Base-by-base conservation (phyloP, 2,329 filamentous ascomycete genomes). In the Curvularia hawaiiensis region DNA sequence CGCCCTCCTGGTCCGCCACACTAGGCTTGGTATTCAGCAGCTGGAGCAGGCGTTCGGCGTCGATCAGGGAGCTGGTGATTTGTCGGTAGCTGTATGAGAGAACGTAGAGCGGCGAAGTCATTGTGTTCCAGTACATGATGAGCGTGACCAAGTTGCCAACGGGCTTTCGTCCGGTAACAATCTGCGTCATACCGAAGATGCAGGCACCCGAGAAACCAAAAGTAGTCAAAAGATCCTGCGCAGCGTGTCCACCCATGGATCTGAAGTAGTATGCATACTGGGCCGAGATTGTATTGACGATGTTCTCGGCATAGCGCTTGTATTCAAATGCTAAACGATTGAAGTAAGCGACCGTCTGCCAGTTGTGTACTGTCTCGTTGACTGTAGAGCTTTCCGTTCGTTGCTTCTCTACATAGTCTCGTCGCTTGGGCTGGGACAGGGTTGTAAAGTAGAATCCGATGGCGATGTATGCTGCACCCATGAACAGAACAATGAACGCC, bases 121-220 rank as follows among this genome's bases (percentile, higher is more conserved):
- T 76, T 0, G 73, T 74, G 18, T 66, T 56, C 88, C 88, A 91
- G 72, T 90, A 90, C 33, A 84, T 82, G 16, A 88, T 78, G 26
- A 91, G 74, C 18, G 87, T 86, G 4, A 90, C 84, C 59, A 91
- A 87, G 58, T 82, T 83, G 40, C 87, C 87, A 12, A 88, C 77
- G 0, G 82, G 78, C 44, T 80, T 80, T 9, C 72, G 68, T 0
- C 82, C 82, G 38, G 77, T 76, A 0, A 79, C 75, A 33, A 88
- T 82, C 60, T 84, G 79, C 55, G 82, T 80, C 8, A 83, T 79
- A 3, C 83, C 85, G 14, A 87, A 77, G 50, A 84, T 70, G 68
- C 80, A 77, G 62, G 78, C 79, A 60, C 80, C 75, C 40, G 83
- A 65, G 54, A 84, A 78, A 3, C 82, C 81, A 43, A 83, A 54